Percentiles rank a stretch among this genome's conserved stretches.
These are phyloP conservation scores for Rhododendron molle DNA, from an alignment of 148 eudicot genomes.

Conservation along the genomic window DNA sequence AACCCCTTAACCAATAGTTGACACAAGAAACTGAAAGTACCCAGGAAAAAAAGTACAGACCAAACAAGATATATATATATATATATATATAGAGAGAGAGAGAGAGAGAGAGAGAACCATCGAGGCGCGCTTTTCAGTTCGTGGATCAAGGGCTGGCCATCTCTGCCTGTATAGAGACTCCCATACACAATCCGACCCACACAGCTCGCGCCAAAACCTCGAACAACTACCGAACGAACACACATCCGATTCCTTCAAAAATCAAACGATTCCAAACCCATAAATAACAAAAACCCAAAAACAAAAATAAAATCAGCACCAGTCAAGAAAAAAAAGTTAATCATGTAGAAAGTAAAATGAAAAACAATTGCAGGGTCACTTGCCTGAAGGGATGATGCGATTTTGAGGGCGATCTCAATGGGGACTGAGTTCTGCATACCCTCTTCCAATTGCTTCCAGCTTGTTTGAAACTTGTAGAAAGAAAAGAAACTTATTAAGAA, in stretches of 20 bases:
- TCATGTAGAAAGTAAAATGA: no score
- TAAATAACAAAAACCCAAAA: neutral
- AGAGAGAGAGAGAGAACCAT: neutral
- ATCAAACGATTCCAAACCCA: slow-evolving; percentile 5
- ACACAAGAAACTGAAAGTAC: neutral
- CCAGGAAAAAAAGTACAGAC: neutral
- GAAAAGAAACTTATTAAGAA: no score
- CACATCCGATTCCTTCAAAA: slow-evolving; percentile 50
- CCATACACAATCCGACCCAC: slow-evolving; percentile 71
- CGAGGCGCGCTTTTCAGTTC: neutral
- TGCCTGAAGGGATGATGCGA: slow-evolving; percentile 66
- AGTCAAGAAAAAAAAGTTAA: neutral
- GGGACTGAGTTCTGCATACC: slow-evolving; percentile 38
- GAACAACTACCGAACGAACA: slow-evolving; percentile 77
- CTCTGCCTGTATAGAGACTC: slow-evolving; percentile 39
- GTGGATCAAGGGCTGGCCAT: slow-evolving; percentile 47
- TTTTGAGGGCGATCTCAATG: slow-evolving; percentile 50
- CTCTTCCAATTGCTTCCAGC: slow-evolving; percentile 7
- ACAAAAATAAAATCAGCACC: neutral
- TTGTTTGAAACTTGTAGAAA: no score
- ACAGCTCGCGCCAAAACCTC: slow-evolving; percentile 65
- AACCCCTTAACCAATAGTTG: neutral
- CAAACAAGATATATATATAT: no score
- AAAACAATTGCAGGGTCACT: neutral
- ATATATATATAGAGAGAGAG: no score